Percentiles rank a stretch among this genome's conserved stretches.
These are phyloP conservation scores for Rhynchospora breviuscula DNA, from an alignment of 176 grass and related monocot genomes.

Conservation along the genomic window DNA sequence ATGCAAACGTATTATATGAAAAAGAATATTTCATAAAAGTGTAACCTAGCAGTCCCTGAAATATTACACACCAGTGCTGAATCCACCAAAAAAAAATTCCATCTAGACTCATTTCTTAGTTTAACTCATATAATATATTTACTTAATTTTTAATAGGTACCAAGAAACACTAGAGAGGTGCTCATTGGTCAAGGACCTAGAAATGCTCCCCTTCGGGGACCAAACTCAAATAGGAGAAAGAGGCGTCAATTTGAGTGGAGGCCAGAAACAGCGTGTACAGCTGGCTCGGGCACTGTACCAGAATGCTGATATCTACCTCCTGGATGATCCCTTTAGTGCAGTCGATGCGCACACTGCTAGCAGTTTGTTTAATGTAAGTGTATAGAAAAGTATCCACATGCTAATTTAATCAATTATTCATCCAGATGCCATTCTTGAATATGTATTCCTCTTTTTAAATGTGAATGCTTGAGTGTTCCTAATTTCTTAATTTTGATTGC, in stretches of 20 bases:
- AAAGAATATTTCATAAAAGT: no score
- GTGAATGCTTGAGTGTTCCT: not conserved
- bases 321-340: conserved; percentile 96
- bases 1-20: no score
- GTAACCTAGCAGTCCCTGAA: no score
- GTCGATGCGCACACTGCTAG: conserved; percentile 88
- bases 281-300: conserved; percentile 87
- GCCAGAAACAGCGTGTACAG: conserved; percentile 92
- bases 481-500: not conserved
- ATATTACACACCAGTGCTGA: no score
- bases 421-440: not conserved
- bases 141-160: conserved; percentile 28
- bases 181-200: conserved; percentile 71
- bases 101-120: not conserved
- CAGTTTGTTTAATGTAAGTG: conserved; percentile 72
- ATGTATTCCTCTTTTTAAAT: not conserved
- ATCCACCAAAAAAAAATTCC: no score
- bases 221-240: conserved; percentile 84
- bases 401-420: not conserved
- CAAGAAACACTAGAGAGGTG: conserved; percentile 63
- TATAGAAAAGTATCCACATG: not conserved
- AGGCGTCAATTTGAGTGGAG: conserved; percentile 92
- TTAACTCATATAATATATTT: not conserved
- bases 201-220: conserved; percentile 67
- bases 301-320: conserved; percentile 78